Conservation (phyloP, 352 stramenopile species). For the Globisporangium barbulae region DNA sequence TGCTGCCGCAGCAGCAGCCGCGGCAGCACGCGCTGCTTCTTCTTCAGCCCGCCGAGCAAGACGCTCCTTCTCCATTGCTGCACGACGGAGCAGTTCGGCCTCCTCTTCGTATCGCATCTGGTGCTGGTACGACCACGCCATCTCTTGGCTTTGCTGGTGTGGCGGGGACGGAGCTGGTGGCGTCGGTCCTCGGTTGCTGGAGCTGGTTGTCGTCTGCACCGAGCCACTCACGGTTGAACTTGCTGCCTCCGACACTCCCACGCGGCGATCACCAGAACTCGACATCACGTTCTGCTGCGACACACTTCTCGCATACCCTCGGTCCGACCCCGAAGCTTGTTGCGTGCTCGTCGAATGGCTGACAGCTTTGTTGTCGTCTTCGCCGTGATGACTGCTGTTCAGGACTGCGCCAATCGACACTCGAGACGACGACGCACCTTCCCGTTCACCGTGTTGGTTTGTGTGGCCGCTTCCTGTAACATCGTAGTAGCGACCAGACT, state of each 20-base stretch:
- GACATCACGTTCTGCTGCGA: conserved; percentile 9
- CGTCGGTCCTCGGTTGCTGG: conserved; percentile 12
- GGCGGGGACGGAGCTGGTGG: conserved; percentile 9
- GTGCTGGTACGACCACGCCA: conserved; percentile 72
- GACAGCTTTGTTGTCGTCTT: conserved; percentile 8
- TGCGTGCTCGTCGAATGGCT: conserved; percentile 1
- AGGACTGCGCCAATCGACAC: conserved; percentile 20
- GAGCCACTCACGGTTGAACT: conserved; percentile 6
- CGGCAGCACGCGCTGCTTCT: conserved; percentile 70
- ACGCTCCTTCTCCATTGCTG: conserved; percentile 57
- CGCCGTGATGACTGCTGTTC: conserved; percentile 11
- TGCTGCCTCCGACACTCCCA: neutral
- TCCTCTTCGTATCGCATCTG: conserved; percentile 74
- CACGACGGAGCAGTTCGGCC: conserved; percentile 61
- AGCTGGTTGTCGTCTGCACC: neutral
- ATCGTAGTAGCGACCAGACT: conserved; percentile 37
- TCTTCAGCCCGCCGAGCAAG: conserved; percentile 73
- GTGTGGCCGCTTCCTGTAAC: conserved; percentile 4
- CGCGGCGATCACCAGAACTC: neutral
- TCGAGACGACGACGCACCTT: conserved; percentile 15
- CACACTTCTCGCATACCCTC: conserved; percentile 3
- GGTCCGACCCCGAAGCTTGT: neutral
- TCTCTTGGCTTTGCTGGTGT: conserved; percentile 39
- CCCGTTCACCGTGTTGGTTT: conserved; percentile 8
- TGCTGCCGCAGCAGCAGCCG: conserved; percentile 61